Base-by-base conservation (phyloP, 139 green algal genomes). In the Trebouxia sp. region DNA sequence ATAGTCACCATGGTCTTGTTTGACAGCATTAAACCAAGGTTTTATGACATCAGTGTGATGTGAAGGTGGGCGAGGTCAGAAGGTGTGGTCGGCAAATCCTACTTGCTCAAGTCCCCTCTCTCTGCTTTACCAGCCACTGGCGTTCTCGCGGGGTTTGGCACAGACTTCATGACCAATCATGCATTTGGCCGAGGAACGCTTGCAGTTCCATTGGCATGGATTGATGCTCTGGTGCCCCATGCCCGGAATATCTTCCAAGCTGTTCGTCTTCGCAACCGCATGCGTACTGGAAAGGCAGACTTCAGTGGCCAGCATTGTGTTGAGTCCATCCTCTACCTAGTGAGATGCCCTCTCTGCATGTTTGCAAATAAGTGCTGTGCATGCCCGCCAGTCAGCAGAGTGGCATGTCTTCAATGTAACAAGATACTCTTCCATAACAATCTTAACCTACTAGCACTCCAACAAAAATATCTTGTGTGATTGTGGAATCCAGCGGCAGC, bases 111-210 rank as follows among this genome's bases (percentile, higher is more conserved):
- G 56, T 69, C 56, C 11, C 56, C 56, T 69, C 56, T 69, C 1
- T 35, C 56, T 38, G 56, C 56, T 35, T 22, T 69, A 26, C 30
- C 56, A 69, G 56, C 56, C 1, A 69, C 56, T 69, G 56, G 56
- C 30, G 3, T 69, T 5, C 3, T 69, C 17, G 56, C 56, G 17
- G 56, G 56, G 28, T 69, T 69, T 69, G 56, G 56, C 1, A 35
- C 56, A 32, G 56, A 69, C 56, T 69, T 69, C 30, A 69, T 69
- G 56, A 69, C 56, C 56, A 69, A 69, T 22, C 56, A 69, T 37
- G 56, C 56, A 12, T 69, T 69, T 41, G 56, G 56, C 2, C 56
- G 56, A 35, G 56, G 56, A 15, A 69, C 56, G 1, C 17, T 69
- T 37, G 56, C 56, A 41, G 56, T 69, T 37, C 56, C 56, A 69